Evolutionary conservation across 345 rosid genomes (phyloP), one percentile per base, ranked within the genome.

Genomic region (Draba incana): DNA sequence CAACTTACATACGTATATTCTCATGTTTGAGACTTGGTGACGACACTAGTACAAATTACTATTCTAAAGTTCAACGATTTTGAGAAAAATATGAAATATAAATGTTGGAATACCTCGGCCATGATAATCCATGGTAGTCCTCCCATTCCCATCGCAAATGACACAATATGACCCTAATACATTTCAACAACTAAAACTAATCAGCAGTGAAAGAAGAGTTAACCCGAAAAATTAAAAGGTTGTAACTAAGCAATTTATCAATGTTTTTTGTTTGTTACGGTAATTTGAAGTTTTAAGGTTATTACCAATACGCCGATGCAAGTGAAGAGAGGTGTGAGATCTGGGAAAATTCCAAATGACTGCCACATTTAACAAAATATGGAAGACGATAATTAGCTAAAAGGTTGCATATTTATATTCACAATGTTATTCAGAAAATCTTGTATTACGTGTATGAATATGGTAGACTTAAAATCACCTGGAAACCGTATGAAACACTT

Each of bases 111-210:
- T 78, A 88, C 91, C 89, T 88, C 91, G 8, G 95, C 75, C 87
- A 86, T 83, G 53, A 85, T 69, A 57, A 81, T 74, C 80, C 84
- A 81, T 2, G 87, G 84, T 50, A 85, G 57, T 47, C 85, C 84
- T 54, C 84, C 79, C 80, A 85, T 78, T 35, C 89, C 87, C 68
- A 80, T 11, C 2, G 79, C 69, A 49, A 55, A 79, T 13, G 74
- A 44, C 10, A 71, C 66, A 23, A 71, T 28, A 37, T 52, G 69
- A 13, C 84, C 89, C 94, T 81, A 43, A 20, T 47, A 47, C 10
- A 44, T 45, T 45, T 62, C 38, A 62, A 3, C 6, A 28, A 53
- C 6, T n/a, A 59, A 55, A 52, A 31, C 13, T 24, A 6, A 68
- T 69, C 25, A 70, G 37, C 33, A 20, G 3, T 31, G 37, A 44